These are phyloP conservation scores for Aquanectria penicillioides DNA, from an alignment of 2,329 filamentous ascomycete genomes.

Conservation along the genomic window DNA sequence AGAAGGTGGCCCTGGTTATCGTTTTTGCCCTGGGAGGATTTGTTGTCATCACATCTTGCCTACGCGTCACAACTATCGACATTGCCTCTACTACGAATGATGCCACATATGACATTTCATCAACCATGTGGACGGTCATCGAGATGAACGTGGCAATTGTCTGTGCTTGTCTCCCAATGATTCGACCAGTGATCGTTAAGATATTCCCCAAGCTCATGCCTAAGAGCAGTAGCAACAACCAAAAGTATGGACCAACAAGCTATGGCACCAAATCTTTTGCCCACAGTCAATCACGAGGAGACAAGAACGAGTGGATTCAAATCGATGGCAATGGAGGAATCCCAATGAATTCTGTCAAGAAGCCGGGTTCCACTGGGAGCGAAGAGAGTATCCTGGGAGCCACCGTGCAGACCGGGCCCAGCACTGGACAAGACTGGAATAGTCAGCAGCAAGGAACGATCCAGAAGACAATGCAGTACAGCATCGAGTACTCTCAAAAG, in stretches of 20 bases:
- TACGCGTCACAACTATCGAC: conserved; percentile 46
- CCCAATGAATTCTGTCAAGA: conserved; percentile 29
- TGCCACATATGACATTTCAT: conserved; percentile 46
- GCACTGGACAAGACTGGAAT: conserved; percentile 12
- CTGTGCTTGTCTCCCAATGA: conserved; percentile 52
- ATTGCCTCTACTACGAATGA: conserved; percentile 41
- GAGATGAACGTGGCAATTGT: conserved; percentile 53
- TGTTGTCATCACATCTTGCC: conserved; percentile 43
- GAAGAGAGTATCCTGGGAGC: conserved; percentile 36
- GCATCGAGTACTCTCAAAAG: conserved; percentile 29
- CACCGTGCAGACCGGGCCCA: conserved; percentile 19
- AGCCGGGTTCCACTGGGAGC: conserved; percentile 36
- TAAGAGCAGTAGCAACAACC: conserved; percentile 33
- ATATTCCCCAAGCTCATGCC: conserved; percentile 38
- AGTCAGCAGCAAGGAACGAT: conserved; percentile 22
- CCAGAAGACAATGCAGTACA: conserved; percentile 33
- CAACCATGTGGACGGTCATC: conserved; percentile 50
- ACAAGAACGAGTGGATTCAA: conserved; percentile 37
- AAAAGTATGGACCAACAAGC: conserved; percentile 22
- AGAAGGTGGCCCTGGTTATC: conserved; percentile 49
- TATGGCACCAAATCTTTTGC: conserved; percentile 32
- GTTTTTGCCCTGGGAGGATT: conserved; percentile 52
- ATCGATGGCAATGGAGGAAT: conserved; percentile 34
- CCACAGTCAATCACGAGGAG: conserved; percentile 32
- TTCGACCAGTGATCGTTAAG: conserved; percentile 45